A percentile compares a stretch with the other conserved stretches of the same genome.
These are phyloP conservation scores for Vaccinium vitisidaea DNA, from an alignment of 148 eudicot genomes.

Conservation along the genomic window DNA sequence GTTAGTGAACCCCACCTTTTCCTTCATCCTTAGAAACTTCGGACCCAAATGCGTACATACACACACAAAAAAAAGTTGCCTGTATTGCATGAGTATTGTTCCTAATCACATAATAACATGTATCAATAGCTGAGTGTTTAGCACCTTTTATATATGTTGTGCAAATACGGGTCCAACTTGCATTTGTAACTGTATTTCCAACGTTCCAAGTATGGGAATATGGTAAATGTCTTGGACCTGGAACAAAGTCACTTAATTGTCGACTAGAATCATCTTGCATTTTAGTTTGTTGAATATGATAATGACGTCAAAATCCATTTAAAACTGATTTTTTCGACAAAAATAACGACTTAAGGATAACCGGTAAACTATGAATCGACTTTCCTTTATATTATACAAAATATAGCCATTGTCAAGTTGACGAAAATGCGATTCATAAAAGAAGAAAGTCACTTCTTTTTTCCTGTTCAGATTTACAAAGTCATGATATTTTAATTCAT, in stretches of 20 bases:
- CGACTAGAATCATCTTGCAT: background rate
- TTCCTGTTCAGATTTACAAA: no score
- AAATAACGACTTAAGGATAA: no score
- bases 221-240: background rate
- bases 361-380: no score
- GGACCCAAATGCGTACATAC: background rate
- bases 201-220: background rate
- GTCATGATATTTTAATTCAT: no score
- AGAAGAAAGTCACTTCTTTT: no score
- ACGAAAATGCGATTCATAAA: no score
- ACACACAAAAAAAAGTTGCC: no score
- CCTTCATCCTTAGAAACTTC: background rate
- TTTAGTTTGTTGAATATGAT: background rate
- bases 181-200: background rate
- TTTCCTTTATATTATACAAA: no score
- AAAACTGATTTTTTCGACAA: no score
- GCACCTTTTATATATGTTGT: background rate
- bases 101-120: background rate
- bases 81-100: background rate
- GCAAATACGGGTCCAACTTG: background rate
- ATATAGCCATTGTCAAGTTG: no score
- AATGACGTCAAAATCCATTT: background rate
- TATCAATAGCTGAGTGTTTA: background rate
- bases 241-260: background rate
- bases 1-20: conserved; percentile 3